Base-by-base conservation (phyloP, 1,284 basidiomycete genomes). In the Sparassis latifolia region DNA sequence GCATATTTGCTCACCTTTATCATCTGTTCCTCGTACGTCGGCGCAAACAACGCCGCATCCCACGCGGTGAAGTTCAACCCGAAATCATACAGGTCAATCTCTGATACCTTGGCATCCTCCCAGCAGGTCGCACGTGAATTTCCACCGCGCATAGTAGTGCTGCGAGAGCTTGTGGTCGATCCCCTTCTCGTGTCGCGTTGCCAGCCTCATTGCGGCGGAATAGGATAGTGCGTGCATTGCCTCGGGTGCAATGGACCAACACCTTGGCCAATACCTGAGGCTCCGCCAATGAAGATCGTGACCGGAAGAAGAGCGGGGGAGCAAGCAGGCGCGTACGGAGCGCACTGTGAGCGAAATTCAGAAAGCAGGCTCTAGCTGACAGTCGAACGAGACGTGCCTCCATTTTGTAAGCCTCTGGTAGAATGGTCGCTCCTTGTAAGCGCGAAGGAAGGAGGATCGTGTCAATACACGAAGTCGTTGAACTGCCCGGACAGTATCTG, bases 261-360 rank as follows among this genome's bases (percentile, higher is more conserved):
- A 12, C 60, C 68, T 42, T 63, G 63, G 6, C 70, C 69, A 10
- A 71, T 64, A 10, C 69, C 69, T 27, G 64, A 66, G 2, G 70
- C 65, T 2, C 64, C 64, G 31, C 69, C 69, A 10, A 70, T 60
- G 52, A 70, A 69, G 45, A 71, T 48, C 10, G 69, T 67, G 35
- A 65, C 59, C 10, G 70, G 68, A 37, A 55, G 51, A 39, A 51
- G 54, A 30, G 52, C 48, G 39, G 57, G 51, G 7, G 51, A 50
- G 47, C 52, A 55, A 2, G 53, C 45, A 20, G 20, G 20, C 20
- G 20, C 20, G 20, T 20, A 20, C 20, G 20, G 20, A 20, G 20
- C 20, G 20, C 20, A 20, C 20, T 20, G 20, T 20, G 20, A 1
- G 20, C 20, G 20, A 20, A 20, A 20, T 20, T 20, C 20, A 20